Evolutionary conservation across 176 grass and related monocot genomes (phyloP), one percentile per base, ranked within the genome.

Genomic region (Lolium rigidum): DNA sequence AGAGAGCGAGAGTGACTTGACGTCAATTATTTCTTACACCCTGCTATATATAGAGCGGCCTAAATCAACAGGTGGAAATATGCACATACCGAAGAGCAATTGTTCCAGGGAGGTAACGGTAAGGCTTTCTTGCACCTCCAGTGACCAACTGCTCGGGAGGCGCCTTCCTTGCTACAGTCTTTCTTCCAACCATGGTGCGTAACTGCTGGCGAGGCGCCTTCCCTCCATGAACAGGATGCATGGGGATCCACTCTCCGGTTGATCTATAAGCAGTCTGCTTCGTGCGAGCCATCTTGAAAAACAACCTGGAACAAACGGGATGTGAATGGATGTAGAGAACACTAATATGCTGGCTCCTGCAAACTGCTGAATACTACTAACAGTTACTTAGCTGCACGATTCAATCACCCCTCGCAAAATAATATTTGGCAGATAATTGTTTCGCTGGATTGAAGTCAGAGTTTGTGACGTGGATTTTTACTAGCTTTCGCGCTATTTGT

Each of bases 91-190:
- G 87, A 2, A 98, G 86, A 15, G 95, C 95, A 12, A 95, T 88
- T 0, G 95, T 93, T 0, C 95, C 95, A 0, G 95, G 95, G 25
- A 89, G 80, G 89, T 93, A 98, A 0, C 93, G 44, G 80, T 98
- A 91, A 0, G 95, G 95, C 91, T 95, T 43, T 98, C 93, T 94
- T 94, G 43, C 6, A 10, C 41, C 41, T 43, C 41, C 41, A 43
- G 41, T 43, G 46, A 47, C 46, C 6, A 43, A 43, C 46, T 47
- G 7, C 6, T 47, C 9, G 46, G 46, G 46, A 47, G 46, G 46
- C 46, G 46, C 46, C 46, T 47, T 47, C 9, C 46, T 47, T 10
- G 46, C 46, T 47, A 47, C 46, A 47, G 41, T 43, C 41, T 43
- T 43, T 43, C 3, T 43, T 43, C 41, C 41, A 6, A 1, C 4